Percentiles rank a stretch among this genome's conserved stretches.
Conservation (phyloP, 257 asterid genomes). For the Echites panduratus region DNA sequence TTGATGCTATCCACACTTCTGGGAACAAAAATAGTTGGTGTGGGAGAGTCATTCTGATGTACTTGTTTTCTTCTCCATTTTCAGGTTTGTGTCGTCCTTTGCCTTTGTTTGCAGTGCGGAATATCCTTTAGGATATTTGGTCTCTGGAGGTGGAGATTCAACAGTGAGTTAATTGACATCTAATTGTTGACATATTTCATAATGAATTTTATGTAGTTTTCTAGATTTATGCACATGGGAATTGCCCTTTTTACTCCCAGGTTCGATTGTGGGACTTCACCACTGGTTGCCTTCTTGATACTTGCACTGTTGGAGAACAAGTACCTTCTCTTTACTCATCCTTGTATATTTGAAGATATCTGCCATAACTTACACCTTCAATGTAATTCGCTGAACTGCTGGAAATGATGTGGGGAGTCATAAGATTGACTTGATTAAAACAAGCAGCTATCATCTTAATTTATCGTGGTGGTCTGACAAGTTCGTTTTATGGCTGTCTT, state of each 20-base stretch:
- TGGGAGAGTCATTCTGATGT: not conserved
- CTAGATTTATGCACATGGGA: not conserved
- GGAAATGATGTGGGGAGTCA: not conserved
- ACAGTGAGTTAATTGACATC: conserved; percentile 57
- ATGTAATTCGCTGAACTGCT: not conserved
- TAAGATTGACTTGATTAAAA: not conserved
- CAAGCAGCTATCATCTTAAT: not conserved
- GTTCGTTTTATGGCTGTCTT: not conserved
- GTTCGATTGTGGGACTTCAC: conserved; percentile 87
- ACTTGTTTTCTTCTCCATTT: conserved; percentile 16
- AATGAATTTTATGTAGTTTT: not conserved
- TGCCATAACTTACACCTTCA: conserved; percentile 5
- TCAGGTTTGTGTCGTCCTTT: conserved; percentile 83
- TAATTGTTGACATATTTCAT: not conserved
- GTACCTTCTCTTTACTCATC: conserved; percentile 31
- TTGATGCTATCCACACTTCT: too few species aligned
- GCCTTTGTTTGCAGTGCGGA: conserved; percentile 51
- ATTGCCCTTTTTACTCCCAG: conserved; percentile 30
- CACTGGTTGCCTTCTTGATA: conserved; percentile 80
- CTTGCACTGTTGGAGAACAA: conserved; percentile 60
- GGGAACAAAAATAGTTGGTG: too few species aligned
- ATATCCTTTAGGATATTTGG: conserved; percentile 44
- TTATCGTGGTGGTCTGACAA: not conserved
- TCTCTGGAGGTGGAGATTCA: conserved; percentile 97
- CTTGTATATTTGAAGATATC: conserved; percentile 9